Conservation (phyloP, 2,329 filamentous ascomycete species). For the Diaporthe eres region DNA sequence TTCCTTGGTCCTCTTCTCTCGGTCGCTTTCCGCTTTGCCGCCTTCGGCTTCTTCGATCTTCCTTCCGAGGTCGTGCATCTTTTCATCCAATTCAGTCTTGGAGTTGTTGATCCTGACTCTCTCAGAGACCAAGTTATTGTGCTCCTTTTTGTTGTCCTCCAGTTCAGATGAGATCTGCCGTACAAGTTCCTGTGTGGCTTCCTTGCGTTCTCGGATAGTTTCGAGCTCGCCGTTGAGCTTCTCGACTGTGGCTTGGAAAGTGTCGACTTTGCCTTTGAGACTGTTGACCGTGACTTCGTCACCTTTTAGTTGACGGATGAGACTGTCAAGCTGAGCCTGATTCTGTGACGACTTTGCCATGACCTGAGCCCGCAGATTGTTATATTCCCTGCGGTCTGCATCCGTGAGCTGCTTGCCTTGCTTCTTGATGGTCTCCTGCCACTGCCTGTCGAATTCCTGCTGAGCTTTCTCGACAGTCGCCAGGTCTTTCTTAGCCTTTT, state of each 20-base stretch:
- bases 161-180: conserved; percentile 83
- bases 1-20: conserved; percentile 84
- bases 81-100: conserved; percentile 91
- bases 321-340: conserved; percentile 85
- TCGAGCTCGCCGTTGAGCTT: conserved; percentile 81
- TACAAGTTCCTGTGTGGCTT: conserved; percentile 72
- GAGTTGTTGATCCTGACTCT: conserved; percentile 84
- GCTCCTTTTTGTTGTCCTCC: conserved; percentile 89
- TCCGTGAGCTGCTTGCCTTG: conserved; percentile 90
- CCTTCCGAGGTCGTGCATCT: conserved; percentile 83
- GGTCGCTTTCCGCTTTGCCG: conserved; percentile 86
- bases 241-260: conserved; percentile 78
- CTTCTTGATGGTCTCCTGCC: conserved; percentile 86
- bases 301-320: conserved; percentile 90
- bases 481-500: conserved; percentile 85
- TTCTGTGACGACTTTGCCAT: conserved; percentile 86
- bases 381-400: conserved; percentile 90
- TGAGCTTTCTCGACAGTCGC: conserved; percentile 90
- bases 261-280: conserved; percentile 89
- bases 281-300: conserved; percentile 93
- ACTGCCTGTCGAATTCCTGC: conserved; percentile 88
- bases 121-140: conserved; percentile 88
- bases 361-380: conserved; percentile 85
- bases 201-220: conserved; percentile 77
- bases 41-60: conserved; percentile 90